These are phyloP conservation scores for Trichomonascaceae sp. DNA, from an alignment of 1,139 yeast genomes.

Conservation along the genomic window DNA sequence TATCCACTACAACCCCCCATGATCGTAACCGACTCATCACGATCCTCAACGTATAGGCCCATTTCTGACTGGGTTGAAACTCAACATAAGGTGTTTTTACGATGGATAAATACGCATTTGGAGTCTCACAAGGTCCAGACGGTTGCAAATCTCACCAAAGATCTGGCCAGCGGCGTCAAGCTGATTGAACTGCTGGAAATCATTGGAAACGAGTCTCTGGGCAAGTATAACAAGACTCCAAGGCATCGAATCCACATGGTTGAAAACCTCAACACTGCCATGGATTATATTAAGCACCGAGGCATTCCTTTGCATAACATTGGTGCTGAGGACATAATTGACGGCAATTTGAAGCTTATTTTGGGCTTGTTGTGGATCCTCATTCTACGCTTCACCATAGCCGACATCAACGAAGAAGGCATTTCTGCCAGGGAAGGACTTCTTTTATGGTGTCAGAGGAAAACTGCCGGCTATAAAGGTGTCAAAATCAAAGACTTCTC, in stretches of 20 bases:
- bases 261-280: slow-evolving; percentile 54
- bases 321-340: slow-evolving; percentile 63
- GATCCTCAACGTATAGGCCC: not conserved
- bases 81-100: slow-evolving; percentile 36
- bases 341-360: slow-evolving; percentile 57
- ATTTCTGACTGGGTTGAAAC: slow-evolving; percentile 37
- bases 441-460: slow-evolving; percentile 40
- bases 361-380: slow-evolving; percentile 62
- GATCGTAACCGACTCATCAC: not conserved
- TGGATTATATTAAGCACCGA: slow-evolving; percentile 49
- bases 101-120: slow-evolving; percentile 37
- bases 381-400: slow-evolving; percentile 46
- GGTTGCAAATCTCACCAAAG: slow-evolving; percentile 27
- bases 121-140: slow-evolving; percentile 27
- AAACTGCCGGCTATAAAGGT: slow-evolving; percentile 37
- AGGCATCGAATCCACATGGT: slow-evolving; percentile 52
- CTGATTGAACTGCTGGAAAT: slow-evolving; percentile 35
- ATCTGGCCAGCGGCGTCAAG: slow-evolving; percentile 33
- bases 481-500: slow-evolving; percentile 39
- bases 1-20: not conserved
- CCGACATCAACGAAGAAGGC: slow-evolving; percentile 41
- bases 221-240: slow-evolving; percentile 40
- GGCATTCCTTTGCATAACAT: slow-evolving; percentile 52
- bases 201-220: slow-evolving; percentile 36
- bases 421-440: slow-evolving; percentile 40